Conservation (phyloP, 192 early-diverging fungal genomes). For the Phlyctochytrium bullatum region DNA sequence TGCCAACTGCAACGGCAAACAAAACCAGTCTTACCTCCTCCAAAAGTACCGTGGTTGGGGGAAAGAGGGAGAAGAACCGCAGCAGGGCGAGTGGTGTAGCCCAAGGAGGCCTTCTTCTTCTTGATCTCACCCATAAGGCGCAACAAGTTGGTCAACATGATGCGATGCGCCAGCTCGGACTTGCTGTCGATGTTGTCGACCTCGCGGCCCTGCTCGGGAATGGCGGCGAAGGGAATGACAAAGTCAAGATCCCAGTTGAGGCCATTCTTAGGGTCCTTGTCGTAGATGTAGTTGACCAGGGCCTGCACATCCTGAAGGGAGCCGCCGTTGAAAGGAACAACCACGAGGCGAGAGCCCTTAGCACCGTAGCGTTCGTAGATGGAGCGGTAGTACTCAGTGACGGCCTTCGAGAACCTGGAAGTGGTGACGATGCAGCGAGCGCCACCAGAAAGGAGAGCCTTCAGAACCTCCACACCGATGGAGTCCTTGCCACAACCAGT, state of each 20-base stretch:
- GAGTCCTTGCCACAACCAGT: constrained; percentile 90
- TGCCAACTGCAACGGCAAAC: too few relatives aligned
- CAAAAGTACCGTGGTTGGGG: constrained; percentile 96
- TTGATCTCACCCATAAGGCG: constrained; percentile 85
- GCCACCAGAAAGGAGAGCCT: constrained; percentile 82
- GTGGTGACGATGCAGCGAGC: constrained; percentile 89
- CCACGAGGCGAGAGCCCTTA: constrained; percentile 75
- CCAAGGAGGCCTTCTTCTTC: constrained; percentile 70
- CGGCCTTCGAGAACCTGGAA: constrained; percentile 77
- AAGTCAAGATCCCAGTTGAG: constrained; percentile 93
- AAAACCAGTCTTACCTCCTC: constrained; percentile 49
- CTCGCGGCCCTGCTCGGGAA: constrained; percentile 84
- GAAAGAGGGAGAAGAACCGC: constrained; percentile 87
- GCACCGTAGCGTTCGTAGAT: constrained; percentile 90
- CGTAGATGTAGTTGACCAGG: constrained; percentile 89
- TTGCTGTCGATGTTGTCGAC: constrained; percentile 78
- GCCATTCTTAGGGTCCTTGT: constrained; percentile 64
- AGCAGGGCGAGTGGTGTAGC: constrained; percentile 82
- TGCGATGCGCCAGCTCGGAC: constrained; percentile 89
- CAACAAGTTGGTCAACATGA: constrained; percentile 91
- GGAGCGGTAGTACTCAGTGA: constrained; percentile 80
- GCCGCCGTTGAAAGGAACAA: constrained; percentile 94
- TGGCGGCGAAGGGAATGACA: constrained; percentile 93
- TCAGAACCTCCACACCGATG: constrained; percentile 81
- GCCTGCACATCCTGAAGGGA: constrained; percentile 78